Evolutionary conservation across 176 grass and related monocot species (phyloP), one percentile per base, ranked within the genome.

Genomic region (Carex parvula): DNA sequence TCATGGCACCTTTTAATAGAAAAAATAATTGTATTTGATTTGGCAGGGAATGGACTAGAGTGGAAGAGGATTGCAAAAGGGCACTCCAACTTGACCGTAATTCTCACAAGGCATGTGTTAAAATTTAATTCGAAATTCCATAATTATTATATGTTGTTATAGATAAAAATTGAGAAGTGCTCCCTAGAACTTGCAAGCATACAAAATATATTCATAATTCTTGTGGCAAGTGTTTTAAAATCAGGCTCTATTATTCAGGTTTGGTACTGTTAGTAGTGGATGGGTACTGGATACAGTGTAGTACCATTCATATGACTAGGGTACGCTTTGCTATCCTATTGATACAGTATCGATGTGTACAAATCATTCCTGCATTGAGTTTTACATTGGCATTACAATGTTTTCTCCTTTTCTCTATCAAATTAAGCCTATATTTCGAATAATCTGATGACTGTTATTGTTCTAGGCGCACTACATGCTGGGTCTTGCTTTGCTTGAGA

Each of bases 61-160:
- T 97, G 17, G 92, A 97, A 87, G 90, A 90, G 85, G 94, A 97
- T 87, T 92, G 92, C 92, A 82, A 72, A 87, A 97, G 16, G 60
- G 94, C 94, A 59, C 90, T 97, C 26, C 88, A 91, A 54, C 90
- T 94, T 77, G 94, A 97, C 80, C 76, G 58, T 60, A 76, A 81
- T 81, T 79, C 88, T 6, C 81, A 91, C 60, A 97, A 94, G 92
- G 94, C 90, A 17, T 52, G 56, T 71, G 8, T 68, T 39, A 20
- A 69, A 55, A 30, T 78, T 29, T 65, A 56, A 8, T 77, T 72
- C 42, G 15, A 60, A 74, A 18, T 41, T 59, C 68, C 48, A 12
- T 86, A 11, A 18, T 70, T n/a, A 70, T 77, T 8, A 56, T 13
- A 56, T 55, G 48, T 77, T 2, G 16, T 0, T 77, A 56, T 77